phyloP scores from a whole-genome alignment of 75 land plant species.

The Adiantum capillusveneris region DNA sequence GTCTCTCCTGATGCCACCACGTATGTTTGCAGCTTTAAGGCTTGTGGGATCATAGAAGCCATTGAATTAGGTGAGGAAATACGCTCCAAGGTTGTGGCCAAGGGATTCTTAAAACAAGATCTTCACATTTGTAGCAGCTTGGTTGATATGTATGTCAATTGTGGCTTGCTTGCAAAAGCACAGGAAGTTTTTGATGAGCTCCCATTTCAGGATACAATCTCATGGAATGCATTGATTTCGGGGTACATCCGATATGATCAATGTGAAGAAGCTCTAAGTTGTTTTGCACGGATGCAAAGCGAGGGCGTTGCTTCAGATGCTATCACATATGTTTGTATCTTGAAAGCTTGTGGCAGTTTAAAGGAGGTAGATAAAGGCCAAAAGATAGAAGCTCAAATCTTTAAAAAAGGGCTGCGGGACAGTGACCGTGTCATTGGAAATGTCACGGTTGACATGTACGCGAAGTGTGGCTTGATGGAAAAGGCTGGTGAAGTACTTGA shows the following conservation, averaged over 20 bases:
- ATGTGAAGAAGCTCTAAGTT: slow-evolving; percentile 8
- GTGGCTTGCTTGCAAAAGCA: slow-evolving; percentile 31
- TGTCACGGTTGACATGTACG: slow-evolving; percentile 54
- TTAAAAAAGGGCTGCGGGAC: slow-evolving; percentile 18
- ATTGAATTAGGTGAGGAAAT: slow-evolving; percentile 12
- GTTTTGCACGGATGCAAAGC: slow-evolving; percentile 16
- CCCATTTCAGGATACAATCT: slow-evolving; percentile 31
- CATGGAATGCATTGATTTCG: slow-evolving; percentile 58
- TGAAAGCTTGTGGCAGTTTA: slow-evolving; percentile 47
- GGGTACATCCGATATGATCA: slow-evolving; percentile 36
- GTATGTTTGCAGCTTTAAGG: slow-evolving; percentile 6
- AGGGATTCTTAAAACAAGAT: slow-evolving; percentile 4
- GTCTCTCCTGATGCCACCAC: neutral
- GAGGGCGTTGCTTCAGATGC: slow-evolving; percentile 9
- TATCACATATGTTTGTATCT: slow-evolving; percentile 13
- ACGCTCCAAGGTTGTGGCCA: slow-evolving; percentile 1
- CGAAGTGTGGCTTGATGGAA: slow-evolving; percentile 37
- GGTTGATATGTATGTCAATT: slow-evolving; percentile 44
- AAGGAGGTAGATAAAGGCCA: slow-evolving; percentile 20
- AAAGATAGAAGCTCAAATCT: slow-evolving; percentile 33
- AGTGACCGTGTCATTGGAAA: slow-evolving; percentile 31
- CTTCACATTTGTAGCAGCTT: slow-evolving; percentile 8
- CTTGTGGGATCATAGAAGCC: slow-evolving; percentile 7
- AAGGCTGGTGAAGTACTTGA: slow-evolving; percentile 42
- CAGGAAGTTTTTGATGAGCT: slow-evolving; percentile 34